These are phyloP conservation scores for Pseudevernia furfuracea DNA, from an alignment of 495 filamentous ascomycete genomes.

Conservation along the genomic window DNA sequence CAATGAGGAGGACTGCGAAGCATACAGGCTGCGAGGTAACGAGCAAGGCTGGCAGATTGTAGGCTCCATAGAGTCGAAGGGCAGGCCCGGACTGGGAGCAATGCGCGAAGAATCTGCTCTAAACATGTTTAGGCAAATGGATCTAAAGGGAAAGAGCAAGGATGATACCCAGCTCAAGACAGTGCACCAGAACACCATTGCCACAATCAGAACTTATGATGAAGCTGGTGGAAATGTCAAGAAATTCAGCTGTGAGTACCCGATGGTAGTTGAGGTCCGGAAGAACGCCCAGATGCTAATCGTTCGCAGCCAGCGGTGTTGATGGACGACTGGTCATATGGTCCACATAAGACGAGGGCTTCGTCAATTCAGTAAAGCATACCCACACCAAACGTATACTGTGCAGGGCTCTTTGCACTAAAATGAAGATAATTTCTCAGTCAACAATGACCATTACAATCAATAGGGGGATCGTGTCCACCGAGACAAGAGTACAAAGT, in stretches of 20 bases:
- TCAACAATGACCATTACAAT: not conserved
- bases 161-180: slow-evolving; percentile 93
- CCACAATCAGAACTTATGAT: slow-evolving; percentile 69
- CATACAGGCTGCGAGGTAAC: slow-evolving; percentile 80
- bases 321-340: slow-evolving; percentile 91
- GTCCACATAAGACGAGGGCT: slow-evolving; percentile 33
- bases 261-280: slow-evolving; percentile 4
- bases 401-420: not conserved
- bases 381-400: not conserved
- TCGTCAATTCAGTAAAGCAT: not conserved
- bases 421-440: not conserved
- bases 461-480: not conserved
- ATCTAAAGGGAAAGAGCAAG: slow-evolving; percentile 81
- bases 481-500: not conserved
- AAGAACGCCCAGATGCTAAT: slow-evolving; percentile 34
- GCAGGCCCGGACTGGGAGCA: slow-evolving; percentile 43
- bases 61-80: slow-evolving; percentile 67
- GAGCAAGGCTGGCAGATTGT: slow-evolving; percentile 77
- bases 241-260: slow-evolving; percentile 80
- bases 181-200: slow-evolving; percentile 94
- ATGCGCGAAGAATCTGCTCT: slow-evolving; percentile 78
- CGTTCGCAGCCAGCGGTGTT: slow-evolving; percentile 68
- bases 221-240: slow-evolving; percentile 52
- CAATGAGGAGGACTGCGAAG: slow-evolving; percentile 68
- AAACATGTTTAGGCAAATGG: slow-evolving; percentile 99